Evolutionary conservation across 179 eudicot species (phyloP).

Genomic region (Silene vulgaris): DNA sequence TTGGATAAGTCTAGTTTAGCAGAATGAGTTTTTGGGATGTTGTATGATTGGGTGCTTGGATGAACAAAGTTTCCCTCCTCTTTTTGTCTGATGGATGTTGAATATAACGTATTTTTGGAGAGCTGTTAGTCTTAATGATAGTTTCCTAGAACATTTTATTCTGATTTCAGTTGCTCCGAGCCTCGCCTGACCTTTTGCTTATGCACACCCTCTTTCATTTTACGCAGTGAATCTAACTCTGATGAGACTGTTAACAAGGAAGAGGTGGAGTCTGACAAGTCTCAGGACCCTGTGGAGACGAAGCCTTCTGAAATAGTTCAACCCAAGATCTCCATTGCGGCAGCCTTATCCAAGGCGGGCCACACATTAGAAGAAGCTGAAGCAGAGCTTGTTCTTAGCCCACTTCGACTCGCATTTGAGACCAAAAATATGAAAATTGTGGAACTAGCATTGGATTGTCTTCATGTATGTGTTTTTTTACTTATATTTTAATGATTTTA

Average conservation of each 20-base stretch:
- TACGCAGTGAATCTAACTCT: slow-evolving; percentile 39
- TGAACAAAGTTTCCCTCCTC: not conserved
- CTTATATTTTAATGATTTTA: slow-evolving; percentile 4
- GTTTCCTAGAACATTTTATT: not conserved
- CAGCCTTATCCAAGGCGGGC: slow-evolving; percentile 74
- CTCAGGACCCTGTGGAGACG: slow-evolving; percentile 33
- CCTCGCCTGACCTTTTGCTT: not conserved
- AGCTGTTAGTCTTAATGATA: not conserved
- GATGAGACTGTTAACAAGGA: slow-evolving; percentile 41
- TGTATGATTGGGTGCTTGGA: not conserved
- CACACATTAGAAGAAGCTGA: slow-evolving; percentile 70
- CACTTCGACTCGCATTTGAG: slow-evolving; percentile 88
- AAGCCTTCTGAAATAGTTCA: slow-evolving; percentile 33
- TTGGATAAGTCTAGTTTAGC: no score
- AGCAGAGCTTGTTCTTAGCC: slow-evolving; percentile 82
- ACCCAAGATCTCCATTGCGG: slow-evolving; percentile 40
- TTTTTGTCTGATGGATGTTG: not conserved
- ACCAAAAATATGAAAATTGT: slow-evolving; percentile 72
- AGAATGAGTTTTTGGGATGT: no score
- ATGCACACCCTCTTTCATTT: slow-evolving; percentile 12
- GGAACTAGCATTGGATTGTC: slow-evolving; percentile 91
- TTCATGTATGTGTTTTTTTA: slow-evolving; percentile 63
- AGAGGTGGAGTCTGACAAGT: slow-evolving; percentile 39
- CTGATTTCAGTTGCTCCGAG: not conserved
- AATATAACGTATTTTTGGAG: not conserved